Percentiles rank a stretch among this genome's conserved stretches.
Conservation (phyloP, 2,329 filamentous ascomycete genomes). For the Aspergillus thermomutatus region DNA sequence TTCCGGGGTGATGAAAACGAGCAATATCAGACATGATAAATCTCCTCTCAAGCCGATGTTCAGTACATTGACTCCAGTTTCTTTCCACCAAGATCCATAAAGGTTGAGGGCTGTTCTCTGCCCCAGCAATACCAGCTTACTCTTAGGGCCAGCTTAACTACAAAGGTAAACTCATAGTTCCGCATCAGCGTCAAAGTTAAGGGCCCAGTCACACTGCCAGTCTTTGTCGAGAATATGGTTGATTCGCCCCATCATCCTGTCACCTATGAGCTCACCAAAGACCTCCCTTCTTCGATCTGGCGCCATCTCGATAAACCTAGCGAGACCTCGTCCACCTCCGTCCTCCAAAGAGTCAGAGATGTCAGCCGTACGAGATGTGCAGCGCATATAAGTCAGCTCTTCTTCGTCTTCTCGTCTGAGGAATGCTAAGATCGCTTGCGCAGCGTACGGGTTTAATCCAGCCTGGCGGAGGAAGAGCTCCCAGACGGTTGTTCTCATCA, state of each 20-base stretch:
- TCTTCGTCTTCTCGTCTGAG: conserved; percentile 21
- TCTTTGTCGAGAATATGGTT: conserved; percentile 50
- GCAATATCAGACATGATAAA: conserved; percentile 28
- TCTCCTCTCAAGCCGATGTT: conserved; percentile 26
- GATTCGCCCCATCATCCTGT: conserved; percentile 53
- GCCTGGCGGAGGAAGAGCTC: conserved; percentile 63
- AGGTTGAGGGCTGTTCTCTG: conserved; percentile 9
- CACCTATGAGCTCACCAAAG: conserved; percentile 56
- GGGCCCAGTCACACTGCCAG: conserved; percentile 42
- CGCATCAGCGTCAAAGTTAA: conserved; percentile 11
- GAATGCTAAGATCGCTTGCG: conserved; percentile 56
- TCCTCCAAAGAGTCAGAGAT: not conserved
- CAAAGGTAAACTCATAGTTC: not conserved
- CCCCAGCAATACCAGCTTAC: not conserved
- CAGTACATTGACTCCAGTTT: not conserved
- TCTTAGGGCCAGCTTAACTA: not conserved
- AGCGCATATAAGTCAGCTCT: conserved; percentile 1
- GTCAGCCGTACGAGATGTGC: not conserved
- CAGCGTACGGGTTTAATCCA: conserved; percentile 69
- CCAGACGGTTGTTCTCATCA: conserved; percentile 62
- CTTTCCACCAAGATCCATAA: not conserved
- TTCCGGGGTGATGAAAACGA: conserved; percentile 18
- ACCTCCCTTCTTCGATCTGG: conserved; percentile 45
- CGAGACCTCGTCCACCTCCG: not conserved
- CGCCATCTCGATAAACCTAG: conserved; percentile 57